Evolutionary conservation across 2,329 filamentous ascomycete species (phyloP).

Genomic region (Graphium sp.): DNA sequence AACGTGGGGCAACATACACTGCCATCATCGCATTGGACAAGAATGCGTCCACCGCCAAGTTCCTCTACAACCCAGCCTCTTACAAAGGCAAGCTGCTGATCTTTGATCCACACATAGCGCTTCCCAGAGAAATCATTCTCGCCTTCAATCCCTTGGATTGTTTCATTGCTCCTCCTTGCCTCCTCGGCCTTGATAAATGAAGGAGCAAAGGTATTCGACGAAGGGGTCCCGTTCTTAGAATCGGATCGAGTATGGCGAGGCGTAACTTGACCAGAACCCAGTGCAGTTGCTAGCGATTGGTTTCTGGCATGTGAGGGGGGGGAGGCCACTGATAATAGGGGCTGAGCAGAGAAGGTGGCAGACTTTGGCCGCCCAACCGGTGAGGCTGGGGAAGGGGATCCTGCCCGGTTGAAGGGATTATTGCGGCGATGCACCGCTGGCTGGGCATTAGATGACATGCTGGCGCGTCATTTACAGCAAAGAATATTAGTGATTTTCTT

Average conservation of each 20-base stretch:
- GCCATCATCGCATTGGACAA: constrained; percentile 89
- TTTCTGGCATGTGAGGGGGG: constrained; percentile 46
- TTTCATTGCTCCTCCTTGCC: constrained; percentile 37
- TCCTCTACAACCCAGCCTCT: constrained; percentile 88
- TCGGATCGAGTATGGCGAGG: constrained; percentile 30
- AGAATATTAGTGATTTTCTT: too few species aligned
- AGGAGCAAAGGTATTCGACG: constrained; percentile 78
- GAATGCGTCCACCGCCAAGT: constrained; percentile 45
- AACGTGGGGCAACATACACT: constrained; percentile 39
- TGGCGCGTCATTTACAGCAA: constrained; percentile 6
- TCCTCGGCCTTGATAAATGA: constrained; percentile 90
- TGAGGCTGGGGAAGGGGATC: constrained; percentile 48
- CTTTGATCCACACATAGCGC: constrained; percentile 93
- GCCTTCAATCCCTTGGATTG: constrained; percentile 66
- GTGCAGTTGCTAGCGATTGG: constrained; percentile 30
- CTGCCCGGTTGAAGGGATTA: constrained; percentile 61
- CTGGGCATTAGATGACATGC: constrained; percentile 24
- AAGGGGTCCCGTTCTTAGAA: constrained; percentile 47
- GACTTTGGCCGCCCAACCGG: constrained; percentile 53
- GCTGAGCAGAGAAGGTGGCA: constrained; percentile 48
- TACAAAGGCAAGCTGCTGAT: constrained; percentile 74
- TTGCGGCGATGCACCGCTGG: constrained; percentile 51
- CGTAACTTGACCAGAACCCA: constrained; percentile 9
- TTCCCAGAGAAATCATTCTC: constrained; percentile 99
- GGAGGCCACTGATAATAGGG: constrained; percentile 20